Percentiles rank a stretch among this genome's conserved stretches.
Evolutionary conservation across 805 yeast species (phyloP).

Genomic region (Schizosaccharomyces pombe): ASM294v3 CU329670.1:1913001-1913500

Average conservation of each 20-base stretch:
- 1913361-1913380: conserved; percentile 36
- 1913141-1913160: conserved; percentile 53
- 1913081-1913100: conserved; percentile 16
- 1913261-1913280: conserved; percentile 37
- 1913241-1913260: conserved; percentile 47
- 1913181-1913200: conserved; percentile 20
- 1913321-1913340: background rate
- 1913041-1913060: conserved; percentile 45
- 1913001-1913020: conserved; percentile 60
- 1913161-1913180: conserved; percentile 33
- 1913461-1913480: conserved; percentile 18
- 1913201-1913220: conserved; percentile 27
- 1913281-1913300: conserved; percentile 33
- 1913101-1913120: conserved; percentile 23
- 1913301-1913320: conserved; percentile 28
- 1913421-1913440: conserved; percentile 33
- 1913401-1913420: conserved; percentile 50
- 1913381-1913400: conserved; percentile 40
- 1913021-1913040: conserved; percentile 40
- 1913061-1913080: conserved; percentile 15
- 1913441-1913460: conserved; percentile 42
- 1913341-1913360: conserved; percentile 12
- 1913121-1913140: conserved; percentile 29
- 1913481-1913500: conserved; percentile 21
- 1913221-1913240: conserved; percentile 30